These are phyloP conservation scores for Bromus sterilis DNA, from an alignment of 176 grass and related monocot species.

Conservation along the genomic window DNA sequence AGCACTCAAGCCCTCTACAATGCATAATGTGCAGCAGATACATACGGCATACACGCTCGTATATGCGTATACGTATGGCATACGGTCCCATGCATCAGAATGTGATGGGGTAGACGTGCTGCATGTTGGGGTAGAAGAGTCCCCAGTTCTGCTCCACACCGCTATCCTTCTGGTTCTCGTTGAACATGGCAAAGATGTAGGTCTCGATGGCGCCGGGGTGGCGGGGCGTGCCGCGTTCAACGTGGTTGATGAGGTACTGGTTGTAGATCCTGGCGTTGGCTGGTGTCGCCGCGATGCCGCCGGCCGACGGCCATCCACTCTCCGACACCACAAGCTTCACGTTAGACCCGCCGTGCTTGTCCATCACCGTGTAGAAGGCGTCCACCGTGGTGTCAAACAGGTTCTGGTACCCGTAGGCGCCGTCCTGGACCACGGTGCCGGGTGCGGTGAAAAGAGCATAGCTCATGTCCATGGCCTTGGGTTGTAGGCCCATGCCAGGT, in stretches of 20 bases:
- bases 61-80: no score
- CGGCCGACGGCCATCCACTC: slow-evolving; percentile 63
- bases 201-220: slow-evolving; percentile 50
- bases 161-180: slow-evolving; percentile 61
- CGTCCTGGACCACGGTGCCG: slow-evolving; percentile 44
- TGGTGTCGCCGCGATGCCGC: not conserved
- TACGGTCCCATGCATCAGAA: slow-evolving; percentile 37
- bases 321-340: slow-evolving; percentile 54
- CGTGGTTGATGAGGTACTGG: slow-evolving; percentile 60
- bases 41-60: no score
- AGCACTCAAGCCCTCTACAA: no score
- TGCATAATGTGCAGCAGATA: no score
- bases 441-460: slow-evolving; percentile 45
- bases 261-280: slow-evolving; percentile 56
- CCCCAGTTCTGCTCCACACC: slow-evolving; percentile 64
- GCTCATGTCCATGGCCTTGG: slow-evolving; percentile 21
- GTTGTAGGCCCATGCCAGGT: slow-evolving; percentile 31
- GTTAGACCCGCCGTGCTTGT: slow-evolving; percentile 8
- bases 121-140: slow-evolving; percentile 67
- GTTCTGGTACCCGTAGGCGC: slow-evolving; percentile 53
- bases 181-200: slow-evolving; percentile 69
- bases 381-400: slow-evolving; percentile 63
- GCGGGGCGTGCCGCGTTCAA: slow-evolving; percentile 46
- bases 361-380: slow-evolving; percentile 49
- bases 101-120: slow-evolving; percentile 65